A percentile compares a stretch with the other conserved stretches of the same genome.
These are phyloP conservation scores for Raffaelea deltoideospora DNA, from an alignment of 2,329 filamentous ascomycete species.

Conservation along the genomic window DNA sequence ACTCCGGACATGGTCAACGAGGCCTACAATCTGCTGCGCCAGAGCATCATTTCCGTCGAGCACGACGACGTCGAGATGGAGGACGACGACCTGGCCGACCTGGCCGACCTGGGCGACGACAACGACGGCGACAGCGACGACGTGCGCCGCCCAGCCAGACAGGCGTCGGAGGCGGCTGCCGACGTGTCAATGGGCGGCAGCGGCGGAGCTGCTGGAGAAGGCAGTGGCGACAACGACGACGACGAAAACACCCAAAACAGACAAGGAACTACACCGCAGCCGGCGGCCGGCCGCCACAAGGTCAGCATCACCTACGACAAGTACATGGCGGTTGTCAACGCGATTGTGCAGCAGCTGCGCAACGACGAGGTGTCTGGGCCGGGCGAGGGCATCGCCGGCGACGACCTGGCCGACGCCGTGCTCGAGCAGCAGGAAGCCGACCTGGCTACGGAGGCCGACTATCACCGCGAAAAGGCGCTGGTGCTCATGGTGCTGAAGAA, in stretches of 20 bases:
- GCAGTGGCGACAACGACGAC: conserved; percentile 25
- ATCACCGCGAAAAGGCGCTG: conserved; percentile 58
- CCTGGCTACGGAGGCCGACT: conserved; percentile 64
- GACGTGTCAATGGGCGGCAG: conserved; percentile 30
- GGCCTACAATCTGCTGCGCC: conserved; percentile 77
- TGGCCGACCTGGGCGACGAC: conserved; percentile 6
- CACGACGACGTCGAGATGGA: conserved; percentile 95
- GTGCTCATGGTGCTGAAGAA: conserved; percentile 79
- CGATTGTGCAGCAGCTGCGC: conserved; percentile 68
- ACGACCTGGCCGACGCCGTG: conserved; percentile 76
- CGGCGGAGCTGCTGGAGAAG: conserved; percentile 27
- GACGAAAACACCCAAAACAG: conserved; percentile 6
- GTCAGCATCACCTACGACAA: conserved; percentile 93
- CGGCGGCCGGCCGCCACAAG: conserved; percentile 28
- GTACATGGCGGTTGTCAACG: conserved; percentile 79
- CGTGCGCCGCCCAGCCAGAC: conserved; percentile 17
- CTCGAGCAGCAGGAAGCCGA: conserved; percentile 81
- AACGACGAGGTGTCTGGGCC: conserved; percentile 58
- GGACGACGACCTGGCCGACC: conserved; percentile 46
- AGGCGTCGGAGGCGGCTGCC: conserved; percentile 31
- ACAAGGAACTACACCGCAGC: not conserved
- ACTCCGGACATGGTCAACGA: conserved; percentile 74
- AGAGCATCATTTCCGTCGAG: conserved; percentile 95
- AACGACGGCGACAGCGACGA: conserved; percentile 23
- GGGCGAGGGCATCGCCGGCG: conserved; percentile 73